phyloP scores from a whole-genome alignment of 345 rosid species.

The Raphanus raphanistrum region DNA sequence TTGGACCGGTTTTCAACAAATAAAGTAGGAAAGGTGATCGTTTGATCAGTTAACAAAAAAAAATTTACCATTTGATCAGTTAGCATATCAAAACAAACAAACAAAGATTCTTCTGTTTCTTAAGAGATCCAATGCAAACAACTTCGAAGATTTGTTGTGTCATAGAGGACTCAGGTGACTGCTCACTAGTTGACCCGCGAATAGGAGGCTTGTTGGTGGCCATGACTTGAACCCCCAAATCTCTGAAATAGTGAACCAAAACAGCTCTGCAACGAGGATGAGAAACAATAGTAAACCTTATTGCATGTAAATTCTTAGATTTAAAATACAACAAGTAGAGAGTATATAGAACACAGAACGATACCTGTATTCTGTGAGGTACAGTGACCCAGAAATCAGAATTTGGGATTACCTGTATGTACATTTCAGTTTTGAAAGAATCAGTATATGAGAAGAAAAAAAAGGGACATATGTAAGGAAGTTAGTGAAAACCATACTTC shows the following conservation, averaged over 20 bases:
- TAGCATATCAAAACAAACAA: too few species aligned
- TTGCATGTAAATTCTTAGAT: background rate
- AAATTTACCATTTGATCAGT: too few species aligned
- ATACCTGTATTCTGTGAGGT: constrained; percentile 79
- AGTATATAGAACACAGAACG: constrained; percentile 1
- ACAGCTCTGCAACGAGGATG: constrained; percentile 51
- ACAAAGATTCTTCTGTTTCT: background rate
- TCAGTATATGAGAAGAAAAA: background rate
- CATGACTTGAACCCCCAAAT: constrained; percentile 61
- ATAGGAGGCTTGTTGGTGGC: constrained; percentile 60
- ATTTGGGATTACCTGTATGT: constrained; percentile 72
- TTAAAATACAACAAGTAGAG: background rate
- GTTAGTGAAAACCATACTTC: constrained; percentile 57
- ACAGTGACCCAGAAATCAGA: constrained; percentile 73
- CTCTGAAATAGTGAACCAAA: constrained; percentile 55
- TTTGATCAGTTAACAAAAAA: too few species aligned
- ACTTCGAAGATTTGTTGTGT: background rate
- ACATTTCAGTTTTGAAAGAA: constrained; percentile 1
- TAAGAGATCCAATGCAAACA: constrained; percentile 3
- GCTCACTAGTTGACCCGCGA: constrained; percentile 63
- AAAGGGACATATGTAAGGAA: constrained; percentile 9
- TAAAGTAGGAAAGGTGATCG: too few species aligned
- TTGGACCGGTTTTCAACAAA: too few species aligned
- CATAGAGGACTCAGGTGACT: constrained; percentile 26
- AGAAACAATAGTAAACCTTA: background rate